phyloP scores from a whole-genome alignment of 108 stramenopile species.

The Cyclotella baltica region DNA sequence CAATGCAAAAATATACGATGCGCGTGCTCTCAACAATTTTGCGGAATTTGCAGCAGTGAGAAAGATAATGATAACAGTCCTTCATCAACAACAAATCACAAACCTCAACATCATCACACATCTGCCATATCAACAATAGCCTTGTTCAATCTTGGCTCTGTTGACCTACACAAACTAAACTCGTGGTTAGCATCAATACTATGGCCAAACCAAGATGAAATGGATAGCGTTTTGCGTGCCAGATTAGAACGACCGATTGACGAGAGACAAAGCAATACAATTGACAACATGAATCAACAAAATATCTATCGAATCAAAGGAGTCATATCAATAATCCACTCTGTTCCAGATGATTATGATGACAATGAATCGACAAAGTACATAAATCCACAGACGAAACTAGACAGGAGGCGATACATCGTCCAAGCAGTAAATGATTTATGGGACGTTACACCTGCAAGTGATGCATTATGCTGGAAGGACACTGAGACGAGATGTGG shows the following conservation, averaged over 20 bases:
- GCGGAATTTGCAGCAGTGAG: slow-evolving; percentile 28
- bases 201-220: slow-evolving; percentile 88
- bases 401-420: slow-evolving; percentile 70
- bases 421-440: slow-evolving; percentile 90
- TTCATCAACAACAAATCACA: slow-evolving; percentile 6
- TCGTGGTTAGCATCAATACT: slow-evolving; percentile 82
- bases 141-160: slow-evolving; percentile 58
- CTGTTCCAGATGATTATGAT: slow-evolving; percentile 28
- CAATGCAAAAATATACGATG: slow-evolving; percentile 8
- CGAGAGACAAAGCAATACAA: slow-evolving; percentile 11
- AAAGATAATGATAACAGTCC: background rate
- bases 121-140: slow-evolving; percentile 68
- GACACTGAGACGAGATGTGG: slow-evolving; percentile 63
- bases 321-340: slow-evolving; percentile 64
- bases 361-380: slow-evolving; percentile 15
- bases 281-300: slow-evolving; percentile 3
- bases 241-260: slow-evolving; percentile 36
- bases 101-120: slow-evolving; percentile 66
- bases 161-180: slow-evolving; percentile 64
- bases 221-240: slow-evolving; percentile 65
- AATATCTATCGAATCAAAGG: slow-evolving; percentile 84
- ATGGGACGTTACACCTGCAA: slow-evolving; percentile 82
- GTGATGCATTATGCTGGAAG: slow-evolving; percentile 58
- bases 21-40: slow-evolving; percentile 18
- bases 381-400: slow-evolving; percentile 28